Percentiles rank a stretch among this genome's conserved stretches.
phyloP scores from a whole-genome alignment of 2,329 filamentous ascomycete genomes.

The Stachybotrys elegans region DNA sequence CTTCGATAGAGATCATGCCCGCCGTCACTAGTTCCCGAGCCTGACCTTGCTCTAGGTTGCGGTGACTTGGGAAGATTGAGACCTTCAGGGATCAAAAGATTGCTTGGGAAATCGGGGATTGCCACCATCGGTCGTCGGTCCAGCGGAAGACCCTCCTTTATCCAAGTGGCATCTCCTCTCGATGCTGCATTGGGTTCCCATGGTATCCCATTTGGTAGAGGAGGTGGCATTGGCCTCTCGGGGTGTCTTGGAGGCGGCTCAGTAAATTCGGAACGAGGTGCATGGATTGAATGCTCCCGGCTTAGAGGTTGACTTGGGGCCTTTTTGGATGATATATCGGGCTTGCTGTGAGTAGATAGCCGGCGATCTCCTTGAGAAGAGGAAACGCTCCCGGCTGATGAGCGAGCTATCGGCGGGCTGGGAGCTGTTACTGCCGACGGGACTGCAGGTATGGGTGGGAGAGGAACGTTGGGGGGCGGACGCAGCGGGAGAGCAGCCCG shows the following conservation, averaged over 20 bases:
- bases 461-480: conserved; percentile 16
- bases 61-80: too few species aligned
- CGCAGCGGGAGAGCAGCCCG: conserved; percentile 19
- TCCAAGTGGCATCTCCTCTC: not conserved
- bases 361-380: too few species aligned
- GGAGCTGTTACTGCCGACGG: too few species aligned
- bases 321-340: not conserved
- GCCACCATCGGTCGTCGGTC: conserved; percentile 1
- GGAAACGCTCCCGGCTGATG: too few species aligned
- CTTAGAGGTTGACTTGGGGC: not conserved
- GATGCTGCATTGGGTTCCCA: conserved; percentile 31
- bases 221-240: not conserved
- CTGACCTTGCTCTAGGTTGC: too few species aligned
- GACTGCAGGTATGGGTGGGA: conserved; percentile 14
- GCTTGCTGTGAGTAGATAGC: too few species aligned
- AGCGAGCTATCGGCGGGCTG: too few species aligned
- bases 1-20: not conserved
- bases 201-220: conserved; percentile 35
- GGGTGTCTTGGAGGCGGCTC: conserved; percentile 9
- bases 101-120: not conserved
- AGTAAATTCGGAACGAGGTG: not conserved
- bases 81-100: too few species aligned
- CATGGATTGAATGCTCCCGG: not conserved
- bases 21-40: not conserved
- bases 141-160: not conserved